Percentiles rank a stretch among this genome's conserved stretches.
phyloP scores from a whole-genome alignment of 345 rosid genomes.

The Cardiospermum halicacabum region DNA sequence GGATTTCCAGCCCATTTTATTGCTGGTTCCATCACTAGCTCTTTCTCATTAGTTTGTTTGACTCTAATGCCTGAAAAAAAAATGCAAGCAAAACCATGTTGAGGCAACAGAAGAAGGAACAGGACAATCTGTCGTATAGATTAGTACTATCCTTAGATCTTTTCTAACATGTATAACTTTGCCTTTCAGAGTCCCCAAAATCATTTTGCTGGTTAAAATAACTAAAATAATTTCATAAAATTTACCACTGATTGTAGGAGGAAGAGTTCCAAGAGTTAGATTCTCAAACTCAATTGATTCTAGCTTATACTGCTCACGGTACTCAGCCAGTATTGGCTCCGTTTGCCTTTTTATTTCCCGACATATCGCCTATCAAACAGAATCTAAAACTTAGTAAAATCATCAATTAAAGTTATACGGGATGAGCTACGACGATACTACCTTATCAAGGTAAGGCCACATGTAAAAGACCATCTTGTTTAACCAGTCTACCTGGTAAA shows the following conservation, averaged over 20 bases:
- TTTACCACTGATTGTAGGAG: conserved; percentile 61
- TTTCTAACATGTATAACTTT: neutral
- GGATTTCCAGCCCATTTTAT: conserved; percentile 82
- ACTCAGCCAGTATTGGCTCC: conserved; percentile 56
- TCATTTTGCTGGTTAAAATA: neutral
- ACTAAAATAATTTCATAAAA: neutral
- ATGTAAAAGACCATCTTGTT: conserved; percentile 54
- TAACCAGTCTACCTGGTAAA: conserved; percentile 67
- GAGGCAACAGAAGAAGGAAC: neutral
- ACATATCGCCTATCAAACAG: conserved; percentile 49
- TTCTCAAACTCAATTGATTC: conserved; percentile 49
- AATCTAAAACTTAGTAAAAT: neutral
- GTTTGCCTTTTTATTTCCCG: conserved; percentile 36
- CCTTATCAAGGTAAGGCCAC: conserved; percentile 87
- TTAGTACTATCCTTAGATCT: neutral
- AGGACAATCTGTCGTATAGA: neutral
- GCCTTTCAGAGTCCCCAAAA: neutral
- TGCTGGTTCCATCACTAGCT: conserved; percentile 65
- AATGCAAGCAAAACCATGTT: conserved; percentile 2
- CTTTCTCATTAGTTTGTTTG: conserved; percentile 66
- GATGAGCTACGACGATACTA: conserved; percentile 16
- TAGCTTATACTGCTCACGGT: conserved; percentile 43
- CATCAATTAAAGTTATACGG: conserved; percentile 2
- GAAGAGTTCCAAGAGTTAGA: conserved; percentile 60
- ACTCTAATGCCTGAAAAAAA: conserved; percentile 55